phyloP scores from a whole-genome alignment of 2,329 filamentous ascomycete species.

The Coleophoma eucalyptorum region DNA sequence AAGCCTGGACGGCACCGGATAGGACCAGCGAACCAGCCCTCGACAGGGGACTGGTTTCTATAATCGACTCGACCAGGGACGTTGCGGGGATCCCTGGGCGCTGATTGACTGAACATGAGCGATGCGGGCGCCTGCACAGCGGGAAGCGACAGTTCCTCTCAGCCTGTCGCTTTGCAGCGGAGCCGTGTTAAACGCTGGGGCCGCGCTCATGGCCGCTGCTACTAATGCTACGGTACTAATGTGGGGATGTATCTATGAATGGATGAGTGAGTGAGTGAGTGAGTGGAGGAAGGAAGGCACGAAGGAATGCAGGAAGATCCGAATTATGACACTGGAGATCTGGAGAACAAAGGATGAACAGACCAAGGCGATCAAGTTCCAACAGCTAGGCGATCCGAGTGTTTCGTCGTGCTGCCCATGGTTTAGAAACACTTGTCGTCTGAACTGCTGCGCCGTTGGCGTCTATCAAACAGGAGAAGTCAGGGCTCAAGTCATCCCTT shows the following conservation, averaged over 20 bases:
- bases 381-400: background rate
- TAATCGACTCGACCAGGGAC: background rate
- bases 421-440: background rate
- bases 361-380: background rate
- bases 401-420: background rate
- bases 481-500: too few relatives aligned
- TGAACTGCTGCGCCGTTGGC: background rate
- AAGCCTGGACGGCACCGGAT: background rate
- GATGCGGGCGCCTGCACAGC: conserved; percentile 1
- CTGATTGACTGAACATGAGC: background rate
- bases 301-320: conserved; percentile 2
- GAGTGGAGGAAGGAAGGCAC: conserved; percentile 1
- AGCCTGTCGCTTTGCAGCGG: background rate
- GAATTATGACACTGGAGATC: conserved; percentile 4
- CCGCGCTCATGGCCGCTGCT: background rate
- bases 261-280: background rate
- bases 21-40: background rate
- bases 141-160: background rate
- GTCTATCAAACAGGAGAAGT: too few relatives aligned
- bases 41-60: background rate
- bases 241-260: too few relatives aligned
- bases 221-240: too few relatives aligned
- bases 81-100: too few relatives aligned
- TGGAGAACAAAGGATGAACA: background rate
- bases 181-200: conserved; percentile 6